Percentiles rank a stretch among this genome's conserved stretches.
Evolutionary conservation across 148 eudicot species (phyloP).

Genomic region (Rhododendron williamsianum): DNA sequence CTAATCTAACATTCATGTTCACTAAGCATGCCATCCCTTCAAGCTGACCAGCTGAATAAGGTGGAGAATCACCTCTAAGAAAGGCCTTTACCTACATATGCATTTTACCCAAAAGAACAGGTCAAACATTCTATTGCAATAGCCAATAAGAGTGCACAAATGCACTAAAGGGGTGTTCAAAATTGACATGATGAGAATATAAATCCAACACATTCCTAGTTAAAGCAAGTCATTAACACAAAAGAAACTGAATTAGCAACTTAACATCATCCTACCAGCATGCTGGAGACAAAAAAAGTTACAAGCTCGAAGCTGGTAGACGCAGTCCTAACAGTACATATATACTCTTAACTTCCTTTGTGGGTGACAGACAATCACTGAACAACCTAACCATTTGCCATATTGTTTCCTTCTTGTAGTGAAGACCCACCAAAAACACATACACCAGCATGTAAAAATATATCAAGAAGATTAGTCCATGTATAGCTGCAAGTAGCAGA

Average conservation of each 20-base stretch:
- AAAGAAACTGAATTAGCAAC: neutral
- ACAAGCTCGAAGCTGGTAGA: neutral
- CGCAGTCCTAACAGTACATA: neutral
- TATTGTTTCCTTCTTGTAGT: neutral
- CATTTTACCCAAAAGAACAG: neutral
- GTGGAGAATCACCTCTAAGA: conserved; percentile 74
- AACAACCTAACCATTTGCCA: neutral
- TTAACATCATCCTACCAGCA: neutral
- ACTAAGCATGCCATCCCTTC: conserved; percentile 73
- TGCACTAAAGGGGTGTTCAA: neutral
- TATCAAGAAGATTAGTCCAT: neutral
- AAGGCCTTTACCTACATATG: conserved; percentile 72
- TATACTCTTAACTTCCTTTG: neutral
- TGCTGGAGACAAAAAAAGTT: neutral
- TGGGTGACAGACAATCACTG: neutral
- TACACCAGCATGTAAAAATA: neutral
- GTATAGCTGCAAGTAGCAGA: conserved; percentile 3
- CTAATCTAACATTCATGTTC: conserved; percentile 57
- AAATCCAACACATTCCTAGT: neutral
- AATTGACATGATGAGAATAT: neutral
- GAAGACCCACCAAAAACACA: neutral
- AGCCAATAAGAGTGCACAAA: neutral
- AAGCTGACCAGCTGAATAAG: conserved; percentile 77
- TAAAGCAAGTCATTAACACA: neutral
- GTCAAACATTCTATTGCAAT: neutral